Evolutionary conservation across 371 early-diverging fungal genomes (phyloP).

Genomic region (Rhizopus delemar): DNA sequence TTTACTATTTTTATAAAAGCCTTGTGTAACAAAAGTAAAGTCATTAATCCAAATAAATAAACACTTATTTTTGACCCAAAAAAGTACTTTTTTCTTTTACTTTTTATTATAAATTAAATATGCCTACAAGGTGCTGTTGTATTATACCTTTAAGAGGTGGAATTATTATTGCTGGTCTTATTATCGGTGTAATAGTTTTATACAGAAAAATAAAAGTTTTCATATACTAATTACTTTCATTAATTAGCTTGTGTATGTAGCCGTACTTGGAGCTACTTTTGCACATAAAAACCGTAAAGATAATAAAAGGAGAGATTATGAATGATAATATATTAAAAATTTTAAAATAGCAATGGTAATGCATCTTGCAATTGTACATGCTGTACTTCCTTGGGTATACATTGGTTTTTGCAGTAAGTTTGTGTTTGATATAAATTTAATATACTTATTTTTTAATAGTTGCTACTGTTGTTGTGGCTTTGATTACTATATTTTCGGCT

Average conservation of each 20-base stretch:
- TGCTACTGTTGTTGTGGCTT: conserved; percentile 38
- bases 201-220: background rate
- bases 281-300: conserved; percentile 50
- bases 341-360: conserved; percentile 42
- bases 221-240: background rate
- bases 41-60: conserved; percentile 1
- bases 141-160: conserved; percentile 50
- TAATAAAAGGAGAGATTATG: background rate
- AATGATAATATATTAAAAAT: background rate
- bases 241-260: conserved; percentile 36
- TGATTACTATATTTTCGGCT: conserved; percentile 35
- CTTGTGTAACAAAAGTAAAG: background rate
- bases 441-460: conserved; percentile 21
- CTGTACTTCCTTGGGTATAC: conserved; percentile 45
- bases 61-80: background rate
- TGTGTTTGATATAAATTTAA: background rate
- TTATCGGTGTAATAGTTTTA: conserved; percentile 31
- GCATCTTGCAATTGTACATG: conserved; percentile 35
- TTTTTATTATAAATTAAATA: conserved; percentile 1
- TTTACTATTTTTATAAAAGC: background rate
- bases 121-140: conserved; percentile 44
- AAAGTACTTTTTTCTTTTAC: conserved; percentile 1
- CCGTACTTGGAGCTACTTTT: conserved; percentile 42
- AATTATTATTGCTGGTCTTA: conserved; percentile 30
- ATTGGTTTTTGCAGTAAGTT: conserved; percentile 40